phyloP scores from a whole-genome alignment of 495 filamentous ascomycete species.

The Parathielavia hyrcaniae region DNA sequence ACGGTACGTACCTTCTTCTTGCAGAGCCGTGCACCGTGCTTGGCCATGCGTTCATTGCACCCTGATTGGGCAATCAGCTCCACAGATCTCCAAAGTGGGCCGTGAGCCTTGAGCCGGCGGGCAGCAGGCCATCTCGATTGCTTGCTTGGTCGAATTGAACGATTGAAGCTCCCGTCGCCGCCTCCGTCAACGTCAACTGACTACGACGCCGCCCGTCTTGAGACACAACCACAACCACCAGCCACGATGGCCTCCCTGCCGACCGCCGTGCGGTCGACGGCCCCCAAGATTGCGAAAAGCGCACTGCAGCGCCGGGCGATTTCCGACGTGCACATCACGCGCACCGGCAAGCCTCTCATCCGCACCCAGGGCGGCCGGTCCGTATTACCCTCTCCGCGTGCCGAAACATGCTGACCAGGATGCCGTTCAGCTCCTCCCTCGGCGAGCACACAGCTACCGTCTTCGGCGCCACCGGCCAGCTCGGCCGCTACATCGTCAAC shows the following conservation, averaged over 20 bases:
- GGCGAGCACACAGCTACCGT: constrained; percentile 92
- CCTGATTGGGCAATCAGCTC: constrained; percentile 13
- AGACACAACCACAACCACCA: constrained; percentile 22
- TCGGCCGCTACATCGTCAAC: constrained; percentile 97
- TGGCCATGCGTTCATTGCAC: constrained; percentile 1
- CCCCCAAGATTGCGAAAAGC: constrained; percentile 27
- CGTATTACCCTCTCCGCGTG: constrained; percentile 54
- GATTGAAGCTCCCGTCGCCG: constrained; percentile 24
- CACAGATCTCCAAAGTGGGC: constrained; percentile 14
- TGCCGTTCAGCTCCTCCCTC: constrained; percentile 29
- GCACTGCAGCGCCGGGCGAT: constrained; percentile 46
- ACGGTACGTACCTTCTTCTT: constrained; percentile 22
- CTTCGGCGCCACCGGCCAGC: constrained; percentile 93
- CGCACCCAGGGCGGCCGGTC: constrained; percentile 78
- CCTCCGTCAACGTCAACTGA: constrained; percentile 32
- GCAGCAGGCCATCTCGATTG: constrained; percentile 7
- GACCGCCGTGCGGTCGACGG: constrained; percentile 42
- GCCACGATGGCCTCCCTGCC: constrained; percentile 46
- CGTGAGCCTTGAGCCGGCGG: constrained; percentile 23
- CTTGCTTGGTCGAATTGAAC: constrained; percentile 18
- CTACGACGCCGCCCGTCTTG: constrained; percentile 32
- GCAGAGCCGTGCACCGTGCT: constrained; percentile 1
- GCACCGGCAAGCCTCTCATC: constrained; percentile 82
- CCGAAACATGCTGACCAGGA: constrained; percentile 36
- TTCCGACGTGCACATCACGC: constrained; percentile 75